These are phyloP conservation scores for Phytophthora quininea DNA, from an alignment of 352 stramenopile genomes.

Conservation along the genomic window DNA sequence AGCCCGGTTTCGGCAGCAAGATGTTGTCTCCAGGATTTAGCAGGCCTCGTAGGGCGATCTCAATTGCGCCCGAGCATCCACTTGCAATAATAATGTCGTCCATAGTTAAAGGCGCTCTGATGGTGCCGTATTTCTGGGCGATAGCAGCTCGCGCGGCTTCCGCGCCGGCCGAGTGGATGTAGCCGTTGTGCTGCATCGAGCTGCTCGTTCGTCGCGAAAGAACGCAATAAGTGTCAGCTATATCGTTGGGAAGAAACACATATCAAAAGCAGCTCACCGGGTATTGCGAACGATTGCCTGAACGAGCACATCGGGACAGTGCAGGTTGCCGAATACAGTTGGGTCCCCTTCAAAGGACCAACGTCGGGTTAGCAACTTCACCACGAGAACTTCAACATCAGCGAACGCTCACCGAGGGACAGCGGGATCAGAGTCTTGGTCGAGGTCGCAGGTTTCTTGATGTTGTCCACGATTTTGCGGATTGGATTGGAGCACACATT, in stretches of 20 bases:
- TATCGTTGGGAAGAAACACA: no score
- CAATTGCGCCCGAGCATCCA: constrained; percentile 93
- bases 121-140: constrained; percentile 78
- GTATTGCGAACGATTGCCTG: constrained; percentile 74
- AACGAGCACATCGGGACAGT: constrained; percentile 88
- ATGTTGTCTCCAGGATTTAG: constrained; percentile 93
- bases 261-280: constrained; percentile 31
- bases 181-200: constrained; percentile 90
- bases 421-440: constrained; percentile 93
- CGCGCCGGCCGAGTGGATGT: constrained; percentile 93
- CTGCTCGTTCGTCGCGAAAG: constrained; percentile 25
- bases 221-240: neutral
- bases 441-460: constrained; percentile 89
- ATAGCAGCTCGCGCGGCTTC: constrained; percentile 88
- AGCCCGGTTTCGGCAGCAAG: constrained; percentile 93
- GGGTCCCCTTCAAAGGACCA: constrained; percentile 73
- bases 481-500: constrained; percentile 91
- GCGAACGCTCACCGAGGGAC: constrained; percentile 68
- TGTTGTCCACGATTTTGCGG: constrained; percentile 94
- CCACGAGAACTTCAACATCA: neutral
- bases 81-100: constrained; percentile 95
- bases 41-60: constrained; percentile 92
- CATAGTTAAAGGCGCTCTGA: constrained; percentile 64
- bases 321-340: constrained; percentile 93
- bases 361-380: neutral